Evolutionary conservation across 805 yeast species (phyloP), one percentile per base, ranked within the genome.

Genomic region (Metschnikowia gruessii): DNA sequence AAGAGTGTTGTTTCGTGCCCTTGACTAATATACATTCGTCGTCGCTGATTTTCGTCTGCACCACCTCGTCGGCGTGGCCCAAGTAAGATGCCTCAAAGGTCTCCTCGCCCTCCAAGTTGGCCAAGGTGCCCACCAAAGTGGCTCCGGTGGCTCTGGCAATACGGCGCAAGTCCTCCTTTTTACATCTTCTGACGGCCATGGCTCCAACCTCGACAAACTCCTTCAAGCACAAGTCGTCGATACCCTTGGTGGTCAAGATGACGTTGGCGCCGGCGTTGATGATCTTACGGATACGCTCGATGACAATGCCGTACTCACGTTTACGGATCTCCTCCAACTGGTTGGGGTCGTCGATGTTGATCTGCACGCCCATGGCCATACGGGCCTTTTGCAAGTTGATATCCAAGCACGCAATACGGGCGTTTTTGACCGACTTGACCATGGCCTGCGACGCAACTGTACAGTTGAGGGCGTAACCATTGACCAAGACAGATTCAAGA

Each of bases 91-190:
- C 54, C 68, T 90, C 97, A 62, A 87, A 91, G 22, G 88, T 85
- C 69, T 90, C 97, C 47, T 91, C 97, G 56, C 97, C 97, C 68
- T 94, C 98, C 67, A 95, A 77, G 63, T 94, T 94, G 45, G 96
- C 85, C 82, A 94, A 80, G 55, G 87, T 84, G 45, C 87, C 75
- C 42, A 95, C 76, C 60, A 94, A 73, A 3, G 96, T 87, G 33
- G 97, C 99, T 49, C 99, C 99, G 1, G 98, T 90, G 37, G 99
- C 98, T 62, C 96, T 80, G 6, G 99, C 98, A 57, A 94, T 92
- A 74, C 99, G 83, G 65, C 96, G 82, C 59, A 94, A 77, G 68
- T 94, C 99, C 69, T 94, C 99, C 64, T 89, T 90, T 69, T 89
- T 89, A 76, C 97, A 90, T 58, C 99, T 82, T 74, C 99, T 85